Evolutionary conservation across 2,329 filamentous ascomycete species (phyloP).

Genomic region (Aureobasidium sp.): DNA sequence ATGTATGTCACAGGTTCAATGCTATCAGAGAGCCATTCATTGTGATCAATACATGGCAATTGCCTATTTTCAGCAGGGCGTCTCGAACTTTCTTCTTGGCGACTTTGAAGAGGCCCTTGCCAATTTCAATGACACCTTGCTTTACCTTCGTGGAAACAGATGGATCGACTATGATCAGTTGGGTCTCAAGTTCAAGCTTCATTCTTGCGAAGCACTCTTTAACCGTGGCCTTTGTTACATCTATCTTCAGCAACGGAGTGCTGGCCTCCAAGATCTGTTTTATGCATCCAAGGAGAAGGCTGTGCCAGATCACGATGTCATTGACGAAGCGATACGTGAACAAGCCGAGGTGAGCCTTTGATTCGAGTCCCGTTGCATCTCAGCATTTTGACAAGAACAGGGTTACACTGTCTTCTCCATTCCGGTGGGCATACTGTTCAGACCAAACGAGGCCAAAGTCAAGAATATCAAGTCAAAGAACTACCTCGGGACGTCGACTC

Average conservation of each 20-base stretch:
- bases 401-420: constrained; percentile 99
- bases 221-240: constrained; percentile 97
- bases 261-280: constrained; percentile 81
- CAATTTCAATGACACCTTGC: constrained; percentile 96
- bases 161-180: constrained; percentile 98
- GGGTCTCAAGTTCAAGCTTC: constrained; percentile 90
- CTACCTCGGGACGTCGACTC: constrained; percentile 89
- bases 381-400: constrained; percentile 43
- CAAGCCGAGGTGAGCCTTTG: constrained; percentile 67
- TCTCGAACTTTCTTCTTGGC: constrained; percentile 93
- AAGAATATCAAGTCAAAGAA: constrained; percentile 97
- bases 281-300: constrained; percentile 95
- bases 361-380: not conserved
- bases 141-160: constrained; percentile 91
- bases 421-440: constrained; percentile 88
- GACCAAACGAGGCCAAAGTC: constrained; percentile 95
- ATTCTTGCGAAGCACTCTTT: constrained; percentile 95
- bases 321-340: constrained; percentile 91
- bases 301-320: constrained; percentile 92
- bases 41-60: constrained; percentile 94
- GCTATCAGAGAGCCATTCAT: constrained; percentile 83
- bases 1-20: constrained; percentile 63
- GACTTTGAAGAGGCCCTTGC: constrained; percentile 96
- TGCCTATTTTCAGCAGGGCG: constrained; percentile 96
- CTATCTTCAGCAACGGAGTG: constrained; percentile 85